Percentiles rank a stretch among this genome's conserved stretches.
phyloP scores from a whole-genome alignment of 495 filamentous ascomycete genomes.

The Daldinia childiae region DNA sequence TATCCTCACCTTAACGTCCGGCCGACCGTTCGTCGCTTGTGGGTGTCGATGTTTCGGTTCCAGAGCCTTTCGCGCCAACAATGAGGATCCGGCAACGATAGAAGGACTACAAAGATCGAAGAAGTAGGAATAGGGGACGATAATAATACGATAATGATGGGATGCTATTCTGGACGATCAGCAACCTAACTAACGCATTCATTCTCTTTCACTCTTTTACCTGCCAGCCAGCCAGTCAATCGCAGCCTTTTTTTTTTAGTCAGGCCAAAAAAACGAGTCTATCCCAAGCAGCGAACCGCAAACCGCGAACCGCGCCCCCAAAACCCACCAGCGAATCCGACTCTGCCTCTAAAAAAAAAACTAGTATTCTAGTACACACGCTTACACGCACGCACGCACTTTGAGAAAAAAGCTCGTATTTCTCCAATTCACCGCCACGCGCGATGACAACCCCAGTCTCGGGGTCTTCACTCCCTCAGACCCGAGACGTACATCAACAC shows the following conservation, averaged over 20 bases:
- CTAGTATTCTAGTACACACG: constrained; percentile 43
- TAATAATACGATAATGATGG: constrained; percentile 46
- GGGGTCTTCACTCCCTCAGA: constrained; percentile 65
- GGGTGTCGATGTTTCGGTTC: constrained; percentile 47
- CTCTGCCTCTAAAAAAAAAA: constrained; percentile 26
- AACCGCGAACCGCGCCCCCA: constrained; percentile 10
- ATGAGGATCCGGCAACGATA: constrained; percentile 47
- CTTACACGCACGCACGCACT: constrained; percentile 39
- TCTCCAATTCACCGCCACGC: constrained; percentile 51
- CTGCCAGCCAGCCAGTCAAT: constrained; percentile 24
- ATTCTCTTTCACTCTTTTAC: constrained; percentile 24
- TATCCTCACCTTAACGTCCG: constrained; percentile 30
- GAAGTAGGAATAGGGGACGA: constrained; percentile 34
- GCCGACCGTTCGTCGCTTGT: constrained; percentile 38
- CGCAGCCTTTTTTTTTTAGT: not conserved
- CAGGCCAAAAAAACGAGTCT: constrained; percentile 14
- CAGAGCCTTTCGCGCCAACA: constrained; percentile 43
- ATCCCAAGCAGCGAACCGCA: constrained; percentile 27
- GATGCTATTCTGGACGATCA: constrained; percentile 40
- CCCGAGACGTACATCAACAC: constrained; percentile 54
- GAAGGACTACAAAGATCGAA: constrained; percentile 20
- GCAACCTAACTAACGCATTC: constrained; percentile 36
- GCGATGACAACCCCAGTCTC: constrained; percentile 60
- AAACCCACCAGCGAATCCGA: constrained; percentile 40
- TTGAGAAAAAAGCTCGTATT: constrained; percentile 47